Percentiles rank a stretch among this genome's conserved stretches.
Conservation (phyloP, 2,329 filamentous ascomycete genomes). For the Colletotrichum godetiae region DNA sequence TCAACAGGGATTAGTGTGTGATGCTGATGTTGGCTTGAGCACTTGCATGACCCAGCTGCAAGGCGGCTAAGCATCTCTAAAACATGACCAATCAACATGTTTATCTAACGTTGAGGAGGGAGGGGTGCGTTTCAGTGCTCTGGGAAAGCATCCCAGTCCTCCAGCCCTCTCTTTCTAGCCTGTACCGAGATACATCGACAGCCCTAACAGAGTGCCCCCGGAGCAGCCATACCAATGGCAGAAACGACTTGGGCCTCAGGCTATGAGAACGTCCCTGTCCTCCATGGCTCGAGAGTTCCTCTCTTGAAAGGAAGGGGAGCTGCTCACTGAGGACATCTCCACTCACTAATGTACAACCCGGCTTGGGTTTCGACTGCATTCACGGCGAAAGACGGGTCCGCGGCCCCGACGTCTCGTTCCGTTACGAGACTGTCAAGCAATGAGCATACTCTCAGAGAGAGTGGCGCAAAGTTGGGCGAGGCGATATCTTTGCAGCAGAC, state of each 20-base stretch:
- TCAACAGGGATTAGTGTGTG: conserved; percentile 30
- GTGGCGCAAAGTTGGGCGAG: not conserved
- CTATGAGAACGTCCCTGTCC: not conserved
- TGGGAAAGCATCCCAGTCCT: not conserved
- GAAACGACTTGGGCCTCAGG: not conserved
- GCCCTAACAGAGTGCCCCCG: not conserved
- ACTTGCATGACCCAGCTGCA: conserved; percentile 38
- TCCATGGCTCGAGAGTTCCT: not conserved
- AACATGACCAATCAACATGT: conserved; percentile 29
- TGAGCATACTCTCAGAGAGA: not conserved
- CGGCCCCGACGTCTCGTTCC: not conserved
- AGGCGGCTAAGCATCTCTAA: conserved; percentile 38
- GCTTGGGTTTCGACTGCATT: not conserved
- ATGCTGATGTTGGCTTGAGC: conserved; percentile 34
- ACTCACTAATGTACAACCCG: not conserved
- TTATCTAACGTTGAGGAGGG: conserved; percentile 9
- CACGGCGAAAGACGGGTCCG: not conserved
- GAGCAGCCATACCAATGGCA: not conserved
- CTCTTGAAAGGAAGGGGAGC: not conserved
- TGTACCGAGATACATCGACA: conserved; percentile 20
- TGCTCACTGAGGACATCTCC: not conserved
- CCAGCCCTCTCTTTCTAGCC: conserved; percentile 7
- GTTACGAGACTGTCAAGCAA: not conserved
- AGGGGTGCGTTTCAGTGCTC: conserved; percentile 33
- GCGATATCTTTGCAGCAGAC: no score